Percentiles rank a stretch among this genome's conserved stretches.
These are phyloP conservation scores for Pterocarpus macrocarpus DNA, from an alignment of 306 rosid species.

Conservation along the genomic window DNA sequence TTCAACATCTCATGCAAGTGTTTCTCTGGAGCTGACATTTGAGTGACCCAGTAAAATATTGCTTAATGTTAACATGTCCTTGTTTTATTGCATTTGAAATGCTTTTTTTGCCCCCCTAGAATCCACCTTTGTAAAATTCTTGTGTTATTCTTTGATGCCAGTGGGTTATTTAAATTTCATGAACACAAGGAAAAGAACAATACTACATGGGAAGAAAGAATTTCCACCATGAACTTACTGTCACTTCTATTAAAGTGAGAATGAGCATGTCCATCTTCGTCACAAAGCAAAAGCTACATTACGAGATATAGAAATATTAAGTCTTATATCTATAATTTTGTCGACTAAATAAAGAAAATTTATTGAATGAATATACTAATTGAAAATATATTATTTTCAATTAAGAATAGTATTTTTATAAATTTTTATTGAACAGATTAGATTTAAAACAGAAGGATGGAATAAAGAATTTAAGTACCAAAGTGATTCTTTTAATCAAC, in stretches of 20 bases:
- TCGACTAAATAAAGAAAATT: no score
- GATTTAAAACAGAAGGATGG: neutral
- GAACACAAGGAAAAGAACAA: neutral
- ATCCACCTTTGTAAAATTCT: neutral
- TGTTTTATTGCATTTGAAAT: no score
- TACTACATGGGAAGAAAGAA: neutral
- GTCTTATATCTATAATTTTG: no score
- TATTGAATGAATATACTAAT: no score
- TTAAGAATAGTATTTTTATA: no score
- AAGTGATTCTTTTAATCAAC: neutral
- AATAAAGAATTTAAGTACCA: no score
- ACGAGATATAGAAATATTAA: no score
- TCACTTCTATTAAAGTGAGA: neutral
- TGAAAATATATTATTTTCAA: no score
- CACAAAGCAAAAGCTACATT: neutral
- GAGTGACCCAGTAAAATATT: conserved; percentile 83
- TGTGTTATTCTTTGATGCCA: conserved; percentile 4
- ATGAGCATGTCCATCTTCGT: neutral
- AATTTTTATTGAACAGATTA: neutral
- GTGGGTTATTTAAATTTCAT: neutral
- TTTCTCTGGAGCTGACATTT: conserved; percentile 64
- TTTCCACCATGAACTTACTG: neutral
- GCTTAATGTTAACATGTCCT: conserved; percentile 65
- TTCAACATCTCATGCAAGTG: conserved; percentile 75
- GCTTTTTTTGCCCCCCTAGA: no score